These are phyloP conservation scores for Lycium ferocissimum DNA, from an alignment of 257 asterid genomes.

Conservation along the genomic window DNA sequence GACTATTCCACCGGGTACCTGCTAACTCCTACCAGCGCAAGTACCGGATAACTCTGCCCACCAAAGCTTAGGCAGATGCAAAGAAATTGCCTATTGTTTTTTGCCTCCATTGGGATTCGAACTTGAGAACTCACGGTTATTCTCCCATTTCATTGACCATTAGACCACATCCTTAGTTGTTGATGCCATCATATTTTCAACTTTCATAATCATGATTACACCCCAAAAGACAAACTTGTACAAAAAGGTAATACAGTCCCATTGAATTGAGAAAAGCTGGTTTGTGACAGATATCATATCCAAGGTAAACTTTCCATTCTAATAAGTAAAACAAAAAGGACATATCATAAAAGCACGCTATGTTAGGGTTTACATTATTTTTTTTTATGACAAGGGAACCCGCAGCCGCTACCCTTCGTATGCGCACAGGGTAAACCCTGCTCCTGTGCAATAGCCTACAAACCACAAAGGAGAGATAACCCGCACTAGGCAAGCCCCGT, in stretches of 20 bases:
- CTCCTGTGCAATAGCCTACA: too few relatives aligned
- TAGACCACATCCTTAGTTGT: neutral
- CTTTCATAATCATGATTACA: neutral
- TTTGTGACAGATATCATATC: neutral
- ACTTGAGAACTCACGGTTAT: neutral
- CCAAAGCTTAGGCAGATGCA: neutral
- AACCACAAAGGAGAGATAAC: too few relatives aligned
- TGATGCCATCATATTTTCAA: neutral
- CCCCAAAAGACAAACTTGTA: neutral
- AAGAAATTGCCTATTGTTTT: neutral
- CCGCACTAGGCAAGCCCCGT: too few relatives aligned
- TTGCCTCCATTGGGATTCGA: neutral
- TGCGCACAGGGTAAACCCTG: too few relatives aligned
- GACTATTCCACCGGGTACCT: conserved; percentile 8
- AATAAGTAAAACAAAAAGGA: neutral
- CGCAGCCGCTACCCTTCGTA: too few relatives aligned
- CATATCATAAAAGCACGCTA: neutral
- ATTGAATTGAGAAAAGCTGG: neutral
- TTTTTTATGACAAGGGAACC: too few relatives aligned
- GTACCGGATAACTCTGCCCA: neutral
- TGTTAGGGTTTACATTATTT: neutral
- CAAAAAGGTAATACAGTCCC: conserved; percentile 13
- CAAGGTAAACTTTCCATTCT: neutral
- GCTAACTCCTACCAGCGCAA: neutral
- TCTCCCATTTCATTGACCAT: conserved; percentile 17